These are phyloP conservation scores for Prunus yedoensis DNA, from an alignment of 331 rosid species.

Conservation along the genomic window DNA sequence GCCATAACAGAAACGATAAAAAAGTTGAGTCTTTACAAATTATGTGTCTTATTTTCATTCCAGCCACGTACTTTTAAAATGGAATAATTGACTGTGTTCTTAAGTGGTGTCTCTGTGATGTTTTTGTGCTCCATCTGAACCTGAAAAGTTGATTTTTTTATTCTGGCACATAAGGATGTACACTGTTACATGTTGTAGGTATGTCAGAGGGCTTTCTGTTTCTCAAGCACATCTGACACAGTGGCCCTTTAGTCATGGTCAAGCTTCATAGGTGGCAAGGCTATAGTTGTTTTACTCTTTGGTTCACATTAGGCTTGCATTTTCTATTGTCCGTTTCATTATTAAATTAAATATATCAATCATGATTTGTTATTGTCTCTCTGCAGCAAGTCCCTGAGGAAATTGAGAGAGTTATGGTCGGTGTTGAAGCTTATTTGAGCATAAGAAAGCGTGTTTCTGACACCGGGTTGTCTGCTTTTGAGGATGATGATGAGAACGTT, in stretches of 20 bases:
- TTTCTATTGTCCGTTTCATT: background rate
- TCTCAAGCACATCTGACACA: background rate
- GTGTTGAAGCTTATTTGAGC: conserved; percentile 93
- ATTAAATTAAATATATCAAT: background rate
- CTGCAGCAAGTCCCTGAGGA: conserved; percentile 98
- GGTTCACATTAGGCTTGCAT: background rate
- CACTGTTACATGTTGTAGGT: background rate
- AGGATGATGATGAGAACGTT: conserved; percentile 61
- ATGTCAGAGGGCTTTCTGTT: background rate
- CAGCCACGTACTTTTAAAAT: background rate
- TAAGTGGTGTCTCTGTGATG: background rate
- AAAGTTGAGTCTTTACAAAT: too few relatives aligned
- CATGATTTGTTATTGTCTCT: background rate
- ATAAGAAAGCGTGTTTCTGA: conserved; percentile 74
- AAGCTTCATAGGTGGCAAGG: background rate
- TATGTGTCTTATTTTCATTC: background rate
- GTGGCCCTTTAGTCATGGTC: background rate
- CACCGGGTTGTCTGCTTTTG: conserved; percentile 77
- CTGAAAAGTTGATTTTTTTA: background rate
- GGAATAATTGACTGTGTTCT: background rate
- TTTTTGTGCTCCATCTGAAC: background rate
- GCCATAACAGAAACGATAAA: too few relatives aligned
- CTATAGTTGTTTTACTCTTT: background rate
- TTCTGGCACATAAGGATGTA: background rate
- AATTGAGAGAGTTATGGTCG: conserved; percentile 91